Percentiles rank a stretch among this genome's conserved stretches.
These are phyloP conservation scores for Trichoderma sp. DNA, from an alignment of 2,329 filamentous ascomycete species.

Conservation along the genomic window DNA sequence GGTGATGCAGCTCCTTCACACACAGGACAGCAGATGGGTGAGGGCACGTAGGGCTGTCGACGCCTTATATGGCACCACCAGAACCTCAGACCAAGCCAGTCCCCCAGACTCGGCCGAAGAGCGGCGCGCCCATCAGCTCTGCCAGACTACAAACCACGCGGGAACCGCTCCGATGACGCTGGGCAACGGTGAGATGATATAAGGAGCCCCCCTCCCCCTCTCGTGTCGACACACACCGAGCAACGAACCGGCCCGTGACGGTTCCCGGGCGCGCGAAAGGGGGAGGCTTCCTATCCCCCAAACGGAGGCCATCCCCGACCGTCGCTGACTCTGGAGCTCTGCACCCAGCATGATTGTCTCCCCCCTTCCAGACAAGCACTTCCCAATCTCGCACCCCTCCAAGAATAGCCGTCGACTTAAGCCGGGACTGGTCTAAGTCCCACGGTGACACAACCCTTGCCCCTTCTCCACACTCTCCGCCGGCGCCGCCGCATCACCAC, in stretches of 20 bases:
- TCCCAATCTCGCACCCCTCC: neutral
- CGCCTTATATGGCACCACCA: neutral
- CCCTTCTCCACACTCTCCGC: conserved; percentile 25
- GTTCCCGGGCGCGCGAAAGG: conserved; percentile 7
- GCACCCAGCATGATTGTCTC: conserved; percentile 1
- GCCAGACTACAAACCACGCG: conserved; percentile 1
- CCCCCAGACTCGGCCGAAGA: neutral
- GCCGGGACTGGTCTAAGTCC: conserved; percentile 16
- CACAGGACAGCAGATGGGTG: neutral
- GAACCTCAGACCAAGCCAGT: neutral
- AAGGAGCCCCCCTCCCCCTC: neutral
- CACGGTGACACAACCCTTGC: conserved; percentile 23
- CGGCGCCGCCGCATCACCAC: conserved; percentile 19
- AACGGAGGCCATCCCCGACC: conserved; percentile 19
- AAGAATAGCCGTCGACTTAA: conserved; percentile 26
- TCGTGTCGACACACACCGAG: conserved; percentile 7
- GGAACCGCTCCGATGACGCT: conserved; percentile 3
- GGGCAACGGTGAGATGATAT: conserved; percentile 7
- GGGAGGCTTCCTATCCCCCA: conserved; percentile 7
- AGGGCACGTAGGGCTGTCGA: neutral
- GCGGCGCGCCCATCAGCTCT: neutral
- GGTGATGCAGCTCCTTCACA: neutral
- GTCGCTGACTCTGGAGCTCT: conserved; percentile 16
- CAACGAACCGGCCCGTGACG: neutral
- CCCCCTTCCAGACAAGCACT: neutral